These are phyloP conservation scores for Rubroshorea leprosula DNA, from an alignment of 345 rosid species.

Conservation along the genomic window DNA sequence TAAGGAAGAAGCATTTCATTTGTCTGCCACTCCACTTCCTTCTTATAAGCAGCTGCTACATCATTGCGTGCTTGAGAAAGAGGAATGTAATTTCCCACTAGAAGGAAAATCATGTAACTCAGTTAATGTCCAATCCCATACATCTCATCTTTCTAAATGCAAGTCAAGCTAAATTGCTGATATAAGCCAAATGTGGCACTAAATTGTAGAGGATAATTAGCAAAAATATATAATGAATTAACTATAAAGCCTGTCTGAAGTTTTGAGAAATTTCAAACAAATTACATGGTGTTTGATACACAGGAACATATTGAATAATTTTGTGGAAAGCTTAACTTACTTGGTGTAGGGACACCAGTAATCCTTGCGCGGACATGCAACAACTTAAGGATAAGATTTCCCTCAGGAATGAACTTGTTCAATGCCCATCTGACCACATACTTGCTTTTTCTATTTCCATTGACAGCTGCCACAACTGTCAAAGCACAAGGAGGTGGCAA, in stretches of 20 bases:
- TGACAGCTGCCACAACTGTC: slow-evolving; percentile 56
- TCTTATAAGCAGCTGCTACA: slow-evolving; percentile 64
- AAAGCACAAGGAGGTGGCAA: slow-evolving; percentile 38
- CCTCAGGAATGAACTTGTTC: slow-evolving; percentile 52
- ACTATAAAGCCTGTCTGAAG: too few species aligned
- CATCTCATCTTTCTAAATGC: too few species aligned
- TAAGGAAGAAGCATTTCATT: slow-evolving; percentile 56
- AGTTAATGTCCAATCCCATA: neutral
- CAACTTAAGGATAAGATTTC: slow-evolving; percentile 48
- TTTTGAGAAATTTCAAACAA: too few species aligned
- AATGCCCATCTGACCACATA: slow-evolving; percentile 44
- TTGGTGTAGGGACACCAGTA: slow-evolving; percentile 66
- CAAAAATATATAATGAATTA: too few species aligned
- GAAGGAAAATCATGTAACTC: slow-evolving; percentile 10
- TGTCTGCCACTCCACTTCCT: slow-evolving; percentile 63
- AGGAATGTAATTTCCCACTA: slow-evolving; percentile 74
- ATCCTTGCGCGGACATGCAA: slow-evolving; percentile 61
- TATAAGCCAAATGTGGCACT: too few species aligned
- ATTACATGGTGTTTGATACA: too few species aligned
- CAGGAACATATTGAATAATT: neutral
- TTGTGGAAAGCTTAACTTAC: slow-evolving; percentile 38
- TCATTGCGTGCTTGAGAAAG: slow-evolving; percentile 71
- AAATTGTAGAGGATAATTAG: too few species aligned
- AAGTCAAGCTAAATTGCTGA: too few species aligned
- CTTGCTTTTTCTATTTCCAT: slow-evolving; percentile 61